Conservation (phyloP, 306 rosid genomes). For the Pachyrhizus erosus region DNA sequence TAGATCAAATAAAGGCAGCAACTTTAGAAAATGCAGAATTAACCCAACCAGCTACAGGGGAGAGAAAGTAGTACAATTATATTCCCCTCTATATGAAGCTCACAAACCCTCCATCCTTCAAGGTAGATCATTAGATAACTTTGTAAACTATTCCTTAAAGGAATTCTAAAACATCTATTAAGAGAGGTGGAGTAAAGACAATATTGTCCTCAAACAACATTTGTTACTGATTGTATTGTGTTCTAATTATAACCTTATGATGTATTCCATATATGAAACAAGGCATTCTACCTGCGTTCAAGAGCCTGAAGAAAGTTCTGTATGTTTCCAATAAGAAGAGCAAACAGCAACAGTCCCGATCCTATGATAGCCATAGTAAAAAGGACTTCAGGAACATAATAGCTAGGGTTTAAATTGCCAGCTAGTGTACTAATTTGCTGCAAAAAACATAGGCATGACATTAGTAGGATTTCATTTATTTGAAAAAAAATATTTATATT, state of each 20-base stretch:
- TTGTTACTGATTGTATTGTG: neutral
- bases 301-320: constrained; percentile 92
- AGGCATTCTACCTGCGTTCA: constrained; percentile 65
- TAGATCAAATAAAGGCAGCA: neutral
- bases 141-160: constrained; percentile 1
- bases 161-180: neutral
- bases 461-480: constrained; percentile 33
- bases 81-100: neutral
- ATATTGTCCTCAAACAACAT: neutral
- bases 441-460: constrained; percentile 35
- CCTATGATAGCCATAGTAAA: constrained; percentile 76
- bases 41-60: neutral
- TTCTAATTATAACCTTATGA: neutral
- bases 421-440: constrained; percentile 96
- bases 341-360: constrained; percentile 83
- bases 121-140: neutral
- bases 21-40: neutral
- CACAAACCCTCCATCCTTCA: neutral
- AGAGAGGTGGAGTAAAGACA: neutral
- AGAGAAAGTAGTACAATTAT: neutral
- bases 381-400: constrained; percentile 72
- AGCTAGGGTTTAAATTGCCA: constrained; percentile 81
- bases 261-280: constrained; percentile 23
- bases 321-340: constrained; percentile 88
- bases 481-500: neutral